Base-by-base conservation (phyloP, 352 stramenopile species). In the Plasmopara halstedii region DNA sequence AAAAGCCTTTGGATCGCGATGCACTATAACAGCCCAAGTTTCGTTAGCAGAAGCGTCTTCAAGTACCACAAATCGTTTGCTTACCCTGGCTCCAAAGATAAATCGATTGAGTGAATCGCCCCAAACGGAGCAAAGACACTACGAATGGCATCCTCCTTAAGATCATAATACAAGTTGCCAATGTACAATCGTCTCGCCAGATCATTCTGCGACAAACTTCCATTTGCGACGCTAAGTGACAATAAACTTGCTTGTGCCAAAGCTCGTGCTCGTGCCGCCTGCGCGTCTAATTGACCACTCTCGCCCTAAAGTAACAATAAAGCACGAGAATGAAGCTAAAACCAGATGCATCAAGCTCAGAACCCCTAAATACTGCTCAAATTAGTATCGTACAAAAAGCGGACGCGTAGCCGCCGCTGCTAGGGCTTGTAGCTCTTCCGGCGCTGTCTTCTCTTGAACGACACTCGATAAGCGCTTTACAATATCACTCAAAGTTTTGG, bases 81-180 rank as follows among this genome's bases (percentile, higher is more conserved):
- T 51, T 47, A 87, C 78, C 78, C 74, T 23, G 78, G 78, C 51
- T 89, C 78, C 37, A 89, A 66, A 15, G 78, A 84, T 48, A 89
- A 43, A 51, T 89, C 78, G 35, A 89, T 82, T 4, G 78, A 85
- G 31, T 78, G 62, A 38, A 89, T 83, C 10, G 56, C 52, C 15
- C 78, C 78, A 44, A 89, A 87, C 11, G 73, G 73, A 4, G 70
- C 63, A 33, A 89, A 89, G 11, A 62, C 57, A 31, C 59, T 71
- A 41, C 74, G 75, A 21, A 89, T 77, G 26, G 83, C 78, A 29
- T 89, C 70, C 47, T 89, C 78, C 57, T 82, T 87, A 23, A 89
- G 70, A 34, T 87, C 78, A 56, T 89, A 89, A 56, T 87, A 86
- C 15, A 89, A 46, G 15, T 89, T 89, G 41, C 75, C 78, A 27